Conservation (phyloP, 176 grass and related monocot species). For the Canna indica region DNA sequence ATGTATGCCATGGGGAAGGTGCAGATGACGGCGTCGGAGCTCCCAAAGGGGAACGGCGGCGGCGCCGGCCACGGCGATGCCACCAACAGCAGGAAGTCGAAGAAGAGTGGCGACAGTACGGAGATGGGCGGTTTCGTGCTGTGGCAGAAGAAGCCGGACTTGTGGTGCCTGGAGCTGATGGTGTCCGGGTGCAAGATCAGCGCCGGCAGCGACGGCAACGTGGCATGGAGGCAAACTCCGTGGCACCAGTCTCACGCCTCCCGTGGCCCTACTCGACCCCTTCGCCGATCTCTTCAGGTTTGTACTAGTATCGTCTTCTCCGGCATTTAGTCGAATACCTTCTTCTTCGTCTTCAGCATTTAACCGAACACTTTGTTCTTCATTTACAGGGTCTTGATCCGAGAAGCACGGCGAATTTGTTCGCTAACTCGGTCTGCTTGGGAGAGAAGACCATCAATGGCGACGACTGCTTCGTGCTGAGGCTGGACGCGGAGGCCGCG, state of each 20-base stretch:
- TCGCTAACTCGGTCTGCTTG: constrained; percentile 12
- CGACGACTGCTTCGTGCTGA: constrained; percentile 23
- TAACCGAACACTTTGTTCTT: too few relatives aligned
- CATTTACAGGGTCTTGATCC: constrained; percentile 18
- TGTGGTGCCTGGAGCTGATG: constrained; percentile 95
- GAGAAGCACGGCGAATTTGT: constrained; percentile 15
- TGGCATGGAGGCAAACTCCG: constrained; percentile 90
- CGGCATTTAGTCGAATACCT: too few relatives aligned
- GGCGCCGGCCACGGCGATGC: not conserved
- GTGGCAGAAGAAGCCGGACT: constrained; percentile 94
- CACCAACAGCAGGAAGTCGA: constrained; percentile 25
- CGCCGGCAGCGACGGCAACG: constrained; percentile 91
- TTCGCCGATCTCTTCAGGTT: constrained; percentile 91
- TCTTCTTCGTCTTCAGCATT: too few relatives aligned
- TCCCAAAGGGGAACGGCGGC: constrained; percentile 42
- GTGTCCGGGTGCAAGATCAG: constrained; percentile 99
- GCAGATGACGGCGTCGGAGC: constrained; percentile 70
- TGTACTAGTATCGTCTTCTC: not conserved
- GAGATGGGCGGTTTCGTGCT: constrained; percentile 99
- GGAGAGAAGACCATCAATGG: constrained; percentile 19
- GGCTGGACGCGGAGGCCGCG: constrained; percentile 10
- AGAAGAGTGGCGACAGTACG: constrained; percentile 18
- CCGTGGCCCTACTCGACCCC: constrained; percentile 77
- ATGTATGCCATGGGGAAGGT: constrained; percentile 98
- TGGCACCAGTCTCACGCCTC: constrained; percentile 98